Base-by-base conservation (phyloP, 2,329 filamentous ascomycete species). In the Pseudomassariella vexata region DNA sequence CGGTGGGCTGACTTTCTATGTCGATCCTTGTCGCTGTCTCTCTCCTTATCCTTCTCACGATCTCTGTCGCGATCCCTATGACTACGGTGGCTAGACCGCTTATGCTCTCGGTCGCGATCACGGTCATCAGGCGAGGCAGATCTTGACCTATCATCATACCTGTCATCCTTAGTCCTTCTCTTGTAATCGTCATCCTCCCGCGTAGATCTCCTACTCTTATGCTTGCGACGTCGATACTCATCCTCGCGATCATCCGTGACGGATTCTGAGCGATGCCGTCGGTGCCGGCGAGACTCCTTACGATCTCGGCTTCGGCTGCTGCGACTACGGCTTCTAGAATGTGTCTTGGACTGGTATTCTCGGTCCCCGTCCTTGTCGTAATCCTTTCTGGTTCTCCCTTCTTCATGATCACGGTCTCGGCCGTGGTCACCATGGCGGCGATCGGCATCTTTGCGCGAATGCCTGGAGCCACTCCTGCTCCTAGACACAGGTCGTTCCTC, bases 41-140 rank as follows among this genome's bases (percentile, higher is more conserved):
- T 58, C 26, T 51, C 52, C 37, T 45, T 57, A 20, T 49, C 54
- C 26, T 40, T 56, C 17, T 48, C 47, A 30, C 56, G 53, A 17
- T 70, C 63, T 23, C 65, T 62, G 17, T 67, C 62, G 25, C 65
- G 58, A 39, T 70, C 59, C 17, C 65, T 64, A 29, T 48, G 48
- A 30, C 48, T 76, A 65, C 22, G 69, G 59, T 38, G 67, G 55
- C 45, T 65, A 56, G 33, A 68, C 60, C 49, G 56, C 54, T 48
- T 63, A 66, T 62, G 58, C 15, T 68, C 62, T 33, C 54, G 62
- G 45, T 59, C 61, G 46, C 48, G 38, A 15, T 40, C 34, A 10
- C 68, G 68, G 8, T 70, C 68, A 9, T 76, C 73, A 2, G 72
- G 73, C 3, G 84, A 86, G 5, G 69, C 68, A 5, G 82, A 85